Evolutionary conservation across 2,329 filamentous ascomycete genomes (phyloP), one percentile per base, ranked within the genome.

Genomic region (Neocucurbitaria cava): DNA sequence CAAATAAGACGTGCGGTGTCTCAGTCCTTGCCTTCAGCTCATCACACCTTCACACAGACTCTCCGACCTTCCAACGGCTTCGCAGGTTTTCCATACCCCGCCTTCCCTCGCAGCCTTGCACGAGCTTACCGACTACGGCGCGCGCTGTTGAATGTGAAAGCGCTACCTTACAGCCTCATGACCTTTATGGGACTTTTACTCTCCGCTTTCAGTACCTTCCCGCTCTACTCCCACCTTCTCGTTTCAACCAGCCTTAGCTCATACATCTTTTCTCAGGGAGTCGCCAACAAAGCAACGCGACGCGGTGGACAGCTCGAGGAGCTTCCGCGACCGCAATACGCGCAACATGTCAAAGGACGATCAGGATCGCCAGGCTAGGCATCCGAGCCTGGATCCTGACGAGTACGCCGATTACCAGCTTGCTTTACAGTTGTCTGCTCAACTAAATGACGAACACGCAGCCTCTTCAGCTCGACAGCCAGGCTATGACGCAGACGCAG

Each of bases 371-470:
- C 38, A 11, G 13, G 5, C 20, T 11, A 43, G 9, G 15, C 26
- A n/a, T 13, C 41, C 41, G 3, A 43, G 15, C 41, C 15, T 20
- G 17, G 24, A n/a, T 15, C 41, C 43, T 39, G 33, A 49, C 13
- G 51, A 54, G 7, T 40, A 54, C 23, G 11, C 33, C 18, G 51
- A 54, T 20, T 42, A 31, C 23, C 41, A 30, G 21, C 15, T 50
- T 11, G 50, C 47, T 23, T 23, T 49, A 43, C 36, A 18, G 18
- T 24, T 57, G 8, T 57, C 58, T 20, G 51, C 54, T 10, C 53
- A 57, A 36, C 31, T 57, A 21, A 52, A 58, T 20, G 51, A 38
- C 17, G 38, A 40, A 44, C 46, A 47, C 39, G n/a, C 39, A 8
- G 41, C 43, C 6, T 26, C 56, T 4, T 38, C 48, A 7, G 35